Conservation (phyloP, 1,139 yeast genomes). For the Saccharomycopsis hybrid region DNA sequence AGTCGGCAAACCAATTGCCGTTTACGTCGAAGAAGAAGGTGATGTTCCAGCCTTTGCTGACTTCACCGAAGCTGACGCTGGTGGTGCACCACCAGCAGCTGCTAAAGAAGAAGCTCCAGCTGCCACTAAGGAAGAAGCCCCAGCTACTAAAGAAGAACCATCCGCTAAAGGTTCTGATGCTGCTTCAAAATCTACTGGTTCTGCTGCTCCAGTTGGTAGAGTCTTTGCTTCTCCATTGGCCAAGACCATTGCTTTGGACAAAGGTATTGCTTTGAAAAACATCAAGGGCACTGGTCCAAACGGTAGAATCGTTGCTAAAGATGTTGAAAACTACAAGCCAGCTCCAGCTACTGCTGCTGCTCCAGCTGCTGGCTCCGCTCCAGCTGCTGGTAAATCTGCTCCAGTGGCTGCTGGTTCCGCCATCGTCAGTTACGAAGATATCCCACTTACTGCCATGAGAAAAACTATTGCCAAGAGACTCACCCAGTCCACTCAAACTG, state of each 20-base stretch:
- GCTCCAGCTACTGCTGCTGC: too few species aligned
- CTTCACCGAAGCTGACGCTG: conserved; percentile 82
- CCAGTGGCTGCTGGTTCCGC: conserved; percentile 47
- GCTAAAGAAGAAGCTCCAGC: conserved; percentile 32
- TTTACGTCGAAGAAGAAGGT: conserved; percentile 79
- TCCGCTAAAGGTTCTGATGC: conserved; percentile 21
- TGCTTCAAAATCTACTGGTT: conserved; percentile 20
- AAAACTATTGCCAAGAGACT: conserved; percentile 88
- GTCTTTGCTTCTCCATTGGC: conserved; percentile 95
- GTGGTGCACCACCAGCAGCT: conserved; percentile 40
- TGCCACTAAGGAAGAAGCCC: conserved; percentile 28
- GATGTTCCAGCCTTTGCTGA: conserved; percentile 85
- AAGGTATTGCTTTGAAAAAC: conserved; percentile 80
- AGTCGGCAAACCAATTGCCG: conserved; percentile 94
- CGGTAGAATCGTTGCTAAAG: conserved; percentile 89
- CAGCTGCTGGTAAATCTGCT: conserved; percentile 39
- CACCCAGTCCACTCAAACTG: conserved; percentile 73
- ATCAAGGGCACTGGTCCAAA: conserved; percentile 90
- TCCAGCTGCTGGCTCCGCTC: conserved; percentile 38
- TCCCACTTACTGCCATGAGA: conserved; percentile 88
- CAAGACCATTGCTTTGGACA: conserved; percentile 85
- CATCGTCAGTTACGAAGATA: conserved; percentile 63
- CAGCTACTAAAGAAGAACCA: conserved; percentile 26
- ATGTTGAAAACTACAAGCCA: conserved; percentile 69
- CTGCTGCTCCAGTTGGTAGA: conserved; percentile 41